These are phyloP conservation scores for Umbelopsis sp. DNA, from an alignment of 192 early-diverging fungal genomes.

Conservation along the genomic window DNA sequence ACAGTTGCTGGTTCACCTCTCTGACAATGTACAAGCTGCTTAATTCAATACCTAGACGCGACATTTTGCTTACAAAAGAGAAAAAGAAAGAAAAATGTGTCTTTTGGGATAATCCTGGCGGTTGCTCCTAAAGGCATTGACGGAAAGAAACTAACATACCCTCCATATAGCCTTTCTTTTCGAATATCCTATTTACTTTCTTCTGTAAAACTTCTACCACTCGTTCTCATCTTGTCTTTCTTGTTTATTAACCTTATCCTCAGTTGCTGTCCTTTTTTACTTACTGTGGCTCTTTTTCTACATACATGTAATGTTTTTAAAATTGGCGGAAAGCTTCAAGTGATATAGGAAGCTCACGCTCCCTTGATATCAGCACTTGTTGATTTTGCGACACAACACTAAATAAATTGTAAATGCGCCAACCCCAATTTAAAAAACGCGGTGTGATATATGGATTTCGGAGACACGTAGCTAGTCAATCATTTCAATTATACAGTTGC, in stretches of 20 bases:
- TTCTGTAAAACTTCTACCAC: constrained; percentile 2
- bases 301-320: constrained; percentile 16
- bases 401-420: constrained; percentile 1
- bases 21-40: constrained; percentile 41
- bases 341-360: neutral
- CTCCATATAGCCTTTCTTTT: constrained; percentile 15
- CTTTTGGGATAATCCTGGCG: constrained; percentile 17
- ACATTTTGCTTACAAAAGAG: neutral
- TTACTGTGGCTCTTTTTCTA: constrained; percentile 5
- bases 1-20: constrained; percentile 64
- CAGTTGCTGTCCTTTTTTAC: neutral
- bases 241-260: constrained; percentile 15
- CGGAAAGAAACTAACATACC: constrained; percentile 9
- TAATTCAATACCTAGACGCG: constrained; percentile 5
- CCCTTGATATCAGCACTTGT: neutral
- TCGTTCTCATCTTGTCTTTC: neutral
- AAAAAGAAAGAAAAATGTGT: neutral
- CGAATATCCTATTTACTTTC: neutral
- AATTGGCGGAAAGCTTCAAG: neutral
- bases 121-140: neutral
- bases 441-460: neutral
- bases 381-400: neutral
- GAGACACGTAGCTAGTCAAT: no score
- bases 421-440: neutral
- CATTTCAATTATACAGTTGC: no score